A percentile compares a stretch with the other conserved stretches of the same genome.
phyloP scores from a whole-genome alignment of 768 basidiomycete genomes.

The Collybia nuda region DNA sequence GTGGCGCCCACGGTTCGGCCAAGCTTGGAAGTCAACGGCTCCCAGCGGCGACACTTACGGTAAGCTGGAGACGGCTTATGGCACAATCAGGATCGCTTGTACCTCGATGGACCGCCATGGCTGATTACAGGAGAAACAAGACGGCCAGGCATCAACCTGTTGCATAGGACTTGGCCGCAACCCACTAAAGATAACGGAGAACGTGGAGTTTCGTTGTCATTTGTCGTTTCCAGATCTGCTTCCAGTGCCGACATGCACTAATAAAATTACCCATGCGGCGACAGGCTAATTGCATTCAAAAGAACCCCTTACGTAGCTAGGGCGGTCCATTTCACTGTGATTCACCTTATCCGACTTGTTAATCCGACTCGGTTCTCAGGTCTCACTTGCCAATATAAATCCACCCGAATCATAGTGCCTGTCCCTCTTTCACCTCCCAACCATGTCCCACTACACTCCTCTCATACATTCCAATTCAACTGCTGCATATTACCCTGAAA shows the following conservation, averaged over 20 bases:
- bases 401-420: constrained; percentile 19
- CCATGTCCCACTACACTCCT: constrained; percentile 2
- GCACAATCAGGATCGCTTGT: constrained; percentile 13
- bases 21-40: too few species aligned
- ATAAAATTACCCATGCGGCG: constrained; percentile 18
- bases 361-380: constrained; percentile 17
- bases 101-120: constrained; percentile 3
- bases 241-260: constrained; percentile 11
- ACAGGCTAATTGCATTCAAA: constrained; percentile 13
- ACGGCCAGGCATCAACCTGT: not conserved
- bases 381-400: constrained; percentile 30
- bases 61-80: not conserved
- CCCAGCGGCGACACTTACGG: too few species aligned
- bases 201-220: constrained; percentile 14
- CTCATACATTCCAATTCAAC: too few species aligned
- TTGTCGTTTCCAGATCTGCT: constrained; percentile 12
- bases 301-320: constrained; percentile 27
- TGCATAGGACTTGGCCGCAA: not conserved
- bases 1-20: constrained; percentile 14
- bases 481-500: too few species aligned
- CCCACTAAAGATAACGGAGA: constrained; percentile 10
- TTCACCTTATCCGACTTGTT: constrained; percentile 13
- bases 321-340: constrained; percentile 21
- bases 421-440: constrained; percentile 12
- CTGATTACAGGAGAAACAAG: not conserved